A percentile compares a stretch with the other conserved stretches of the same genome.
These are phyloP conservation scores for Oidiodendron maius DNA, from an alignment of 495 filamentous ascomycete species.

Conservation along the genomic window DNA sequence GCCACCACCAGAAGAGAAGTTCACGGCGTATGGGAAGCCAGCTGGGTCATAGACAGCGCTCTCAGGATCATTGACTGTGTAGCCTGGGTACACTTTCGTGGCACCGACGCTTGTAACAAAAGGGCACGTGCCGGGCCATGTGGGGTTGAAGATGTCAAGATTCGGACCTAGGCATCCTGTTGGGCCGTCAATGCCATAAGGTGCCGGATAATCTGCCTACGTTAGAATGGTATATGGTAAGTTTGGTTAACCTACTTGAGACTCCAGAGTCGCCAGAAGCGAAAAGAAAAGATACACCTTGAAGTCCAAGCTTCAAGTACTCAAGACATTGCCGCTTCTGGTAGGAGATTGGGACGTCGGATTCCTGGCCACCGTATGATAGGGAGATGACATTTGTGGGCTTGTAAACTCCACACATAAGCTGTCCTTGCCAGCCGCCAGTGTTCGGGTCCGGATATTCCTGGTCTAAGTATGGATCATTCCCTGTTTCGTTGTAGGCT, in stretches of 20 bases:
- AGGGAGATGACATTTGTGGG: constrained; percentile 52
- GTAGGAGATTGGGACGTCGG: constrained; percentile 45
- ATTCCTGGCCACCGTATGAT: constrained; percentile 50
- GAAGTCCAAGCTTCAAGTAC: constrained; percentile 4
- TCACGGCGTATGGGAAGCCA: background rate
- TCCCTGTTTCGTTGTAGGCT: constrained; percentile 35
- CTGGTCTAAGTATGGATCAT: constrained; percentile 32
- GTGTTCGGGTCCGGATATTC: constrained; percentile 47
- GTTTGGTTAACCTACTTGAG: background rate
- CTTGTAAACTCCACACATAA: constrained; percentile 56
- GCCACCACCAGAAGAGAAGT: constrained; percentile 50
- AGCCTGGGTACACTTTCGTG: constrained; percentile 24
- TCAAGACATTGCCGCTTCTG: constrained; percentile 52
- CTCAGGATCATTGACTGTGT: constrained; percentile 25
- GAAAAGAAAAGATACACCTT: constrained; percentile 1
- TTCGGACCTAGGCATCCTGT: constrained; percentile 16
- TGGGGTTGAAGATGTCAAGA: constrained; percentile 6
- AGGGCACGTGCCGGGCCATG: constrained; percentile 25
- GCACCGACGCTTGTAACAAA: constrained; percentile 35
- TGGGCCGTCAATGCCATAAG: constrained; percentile 13
- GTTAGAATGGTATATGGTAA: background rate
- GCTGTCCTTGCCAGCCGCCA: constrained; percentile 48
- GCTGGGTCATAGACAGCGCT: constrained; percentile 23
- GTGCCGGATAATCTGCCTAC: background rate
- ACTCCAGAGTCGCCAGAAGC: constrained; percentile 2